These are phyloP conservation scores for Alternaria viburni DNA, from an alignment of 2,329 filamentous ascomycete species.

Conservation along the genomic window DNA sequence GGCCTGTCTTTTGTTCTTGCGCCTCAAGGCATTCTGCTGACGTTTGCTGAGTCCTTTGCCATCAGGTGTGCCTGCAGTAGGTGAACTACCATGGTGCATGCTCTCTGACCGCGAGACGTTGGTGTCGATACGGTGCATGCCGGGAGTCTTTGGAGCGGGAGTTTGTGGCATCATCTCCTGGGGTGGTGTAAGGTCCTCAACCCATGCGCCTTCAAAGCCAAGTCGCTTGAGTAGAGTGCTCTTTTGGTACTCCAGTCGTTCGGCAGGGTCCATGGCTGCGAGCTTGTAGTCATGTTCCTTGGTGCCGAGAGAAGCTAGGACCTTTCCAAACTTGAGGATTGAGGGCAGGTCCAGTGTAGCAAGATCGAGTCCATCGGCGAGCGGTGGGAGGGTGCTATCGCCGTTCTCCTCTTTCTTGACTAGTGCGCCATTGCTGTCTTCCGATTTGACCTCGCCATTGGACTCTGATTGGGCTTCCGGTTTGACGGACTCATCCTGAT, in stretches of 20 bases:
- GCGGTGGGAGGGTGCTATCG: conserved; percentile 45
- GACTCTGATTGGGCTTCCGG: conserved; percentile 53
- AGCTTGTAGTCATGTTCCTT: conserved; percentile 84
- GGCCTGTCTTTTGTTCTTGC: conserved; percentile 89
- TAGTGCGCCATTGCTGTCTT: conserved; percentile 52
- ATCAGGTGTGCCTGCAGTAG: conserved; percentile 52
- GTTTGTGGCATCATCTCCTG: conserved; percentile 61
- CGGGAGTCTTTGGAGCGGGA: conserved; percentile 44
- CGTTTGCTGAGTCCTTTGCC: conserved; percentile 75
- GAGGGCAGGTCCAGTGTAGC: conserved; percentile 77
- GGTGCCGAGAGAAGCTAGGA: conserved; percentile 80
- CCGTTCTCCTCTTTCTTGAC: conserved; percentile 60
- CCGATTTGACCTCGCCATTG: conserved; percentile 62
- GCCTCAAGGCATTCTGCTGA: conserved; percentile 91
- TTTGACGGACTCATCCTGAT: conserved; percentile 68
- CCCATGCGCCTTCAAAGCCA: conserved; percentile 81
- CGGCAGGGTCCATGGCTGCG: conserved; percentile 79
- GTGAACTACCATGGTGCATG: conserved; percentile 55
- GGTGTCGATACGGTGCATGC: conserved; percentile 59
- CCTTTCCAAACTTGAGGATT: conserved; percentile 82
- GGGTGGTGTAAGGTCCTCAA: conserved; percentile 80
- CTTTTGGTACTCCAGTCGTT: conserved; percentile 84
- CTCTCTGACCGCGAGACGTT: conserved; percentile 54
- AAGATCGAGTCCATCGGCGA: conserved; percentile 72
- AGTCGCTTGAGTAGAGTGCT: conserved; percentile 83